Conservation (phyloP, 331 rosid species). For the Saraca asoca region DNA sequence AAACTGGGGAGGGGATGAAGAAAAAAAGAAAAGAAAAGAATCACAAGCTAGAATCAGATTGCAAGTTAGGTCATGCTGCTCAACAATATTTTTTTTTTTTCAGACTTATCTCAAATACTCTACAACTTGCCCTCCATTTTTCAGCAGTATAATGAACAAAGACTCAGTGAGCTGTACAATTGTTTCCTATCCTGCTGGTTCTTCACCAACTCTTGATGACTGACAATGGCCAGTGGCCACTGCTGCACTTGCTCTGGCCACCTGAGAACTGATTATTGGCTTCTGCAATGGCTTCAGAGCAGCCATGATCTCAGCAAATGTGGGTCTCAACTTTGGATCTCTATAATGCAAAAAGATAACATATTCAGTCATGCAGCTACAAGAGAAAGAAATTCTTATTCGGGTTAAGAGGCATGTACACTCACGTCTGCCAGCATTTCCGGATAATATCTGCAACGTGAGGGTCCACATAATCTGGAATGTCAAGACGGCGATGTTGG, state of each 20-base stretch:
- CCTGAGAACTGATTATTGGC: conserved; percentile 59
- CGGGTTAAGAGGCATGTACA: conserved; percentile 24
- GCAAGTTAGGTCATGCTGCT: conserved; percentile 51
- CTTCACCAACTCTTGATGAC: conserved; percentile 47
- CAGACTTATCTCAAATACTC: conserved; percentile 45
- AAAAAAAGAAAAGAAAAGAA: conserved; percentile 35
- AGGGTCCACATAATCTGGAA: conserved; percentile 78
- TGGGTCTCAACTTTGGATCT: conserved; percentile 82
- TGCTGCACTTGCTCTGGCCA: conserved; percentile 45
- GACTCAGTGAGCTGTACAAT: conserved; percentile 46
- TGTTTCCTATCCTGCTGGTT: conserved; percentile 44
- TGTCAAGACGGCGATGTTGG: conserved; percentile 98
- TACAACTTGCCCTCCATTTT: conserved; percentile 47
- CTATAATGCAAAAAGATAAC: conserved; percentile 46
- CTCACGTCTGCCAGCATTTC: conserved; percentile 98
- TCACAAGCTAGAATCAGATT: conserved; percentile 53
- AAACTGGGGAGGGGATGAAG: not conserved
- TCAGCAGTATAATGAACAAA: conserved; percentile 29
- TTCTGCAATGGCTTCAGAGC: conserved; percentile 83
- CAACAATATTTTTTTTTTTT: conserved; percentile 40
- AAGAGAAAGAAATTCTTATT: not conserved
- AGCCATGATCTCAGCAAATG: conserved; percentile 94
- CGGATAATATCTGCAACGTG: conserved; percentile 69
- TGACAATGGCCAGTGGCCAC: conserved; percentile 34
- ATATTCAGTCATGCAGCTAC: conserved; percentile 16